Evolutionary conservation across 75 land plant genomes (phyloP).

Genomic region (Cunninghamia lanceolata): DNA sequence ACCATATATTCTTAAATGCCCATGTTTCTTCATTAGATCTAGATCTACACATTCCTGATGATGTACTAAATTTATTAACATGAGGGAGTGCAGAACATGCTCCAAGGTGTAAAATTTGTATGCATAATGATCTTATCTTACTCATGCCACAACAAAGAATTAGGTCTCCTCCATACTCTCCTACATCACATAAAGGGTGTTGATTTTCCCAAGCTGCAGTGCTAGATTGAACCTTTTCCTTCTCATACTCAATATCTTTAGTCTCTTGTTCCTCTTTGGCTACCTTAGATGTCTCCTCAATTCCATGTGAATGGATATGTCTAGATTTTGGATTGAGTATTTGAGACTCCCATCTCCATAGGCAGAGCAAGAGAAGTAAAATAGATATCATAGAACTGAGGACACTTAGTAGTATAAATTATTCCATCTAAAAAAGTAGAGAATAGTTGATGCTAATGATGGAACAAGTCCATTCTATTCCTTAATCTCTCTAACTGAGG

Average conservation of each 20-base stretch:
- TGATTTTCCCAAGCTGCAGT: constrained; percentile 16
- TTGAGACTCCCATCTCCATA: constrained; percentile 24
- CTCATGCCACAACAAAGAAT: constrained; percentile 26
- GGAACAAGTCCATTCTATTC: constrained; percentile 23
- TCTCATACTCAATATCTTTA: constrained; percentile 23
- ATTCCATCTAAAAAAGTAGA: constrained; percentile 22
- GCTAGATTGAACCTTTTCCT: constrained; percentile 24
- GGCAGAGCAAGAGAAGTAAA: constrained; percentile 12
- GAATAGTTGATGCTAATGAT: constrained; percentile 13
- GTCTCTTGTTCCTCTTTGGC: constrained; percentile 4
- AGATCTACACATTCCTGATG: constrained; percentile 17
- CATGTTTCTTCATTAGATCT: constrained; percentile 13
- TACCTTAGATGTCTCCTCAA: constrained; percentile 1
- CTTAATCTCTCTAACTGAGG: constrained; percentile 9
- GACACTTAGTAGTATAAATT: constrained; percentile 14
- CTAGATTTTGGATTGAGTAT: constrained; percentile 20
- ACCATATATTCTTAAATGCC: constrained; percentile 26
- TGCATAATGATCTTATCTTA: not conserved
- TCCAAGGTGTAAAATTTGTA: not conserved
- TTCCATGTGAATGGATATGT: constrained; percentile 14
- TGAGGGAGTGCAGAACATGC: not conserved
- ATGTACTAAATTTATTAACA: constrained; percentile 12
- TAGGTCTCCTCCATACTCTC: constrained; percentile 18
- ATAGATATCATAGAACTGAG: constrained; percentile 12
- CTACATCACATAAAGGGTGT: constrained; percentile 6